Evolutionary conservation across 2,329 filamentous ascomycete genomes (phyloP), one percentile per base, ranked within the genome.

Genomic region (Cucurbitaria berberidis): DNA sequence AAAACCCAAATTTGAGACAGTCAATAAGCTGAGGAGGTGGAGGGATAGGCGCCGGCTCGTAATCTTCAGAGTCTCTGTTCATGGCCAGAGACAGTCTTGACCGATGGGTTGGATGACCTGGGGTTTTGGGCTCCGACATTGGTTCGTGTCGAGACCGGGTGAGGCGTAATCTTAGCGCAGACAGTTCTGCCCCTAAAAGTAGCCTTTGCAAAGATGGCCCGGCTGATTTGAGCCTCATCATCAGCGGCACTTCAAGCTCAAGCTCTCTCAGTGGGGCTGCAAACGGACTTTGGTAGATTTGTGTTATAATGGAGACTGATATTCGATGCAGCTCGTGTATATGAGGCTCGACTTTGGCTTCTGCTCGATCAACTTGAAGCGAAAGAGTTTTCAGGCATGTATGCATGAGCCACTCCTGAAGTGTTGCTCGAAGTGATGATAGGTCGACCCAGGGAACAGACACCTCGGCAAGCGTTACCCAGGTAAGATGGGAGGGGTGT

Each of bases 1-100:
- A 86, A 44, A 99, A 87, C 0, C 92, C 95, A 40, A 87, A 85
- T 55, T 91, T 87, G 11, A 99, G 81, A 68, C 91, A 96, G 57
- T 90, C 88, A n/a, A 95, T 82, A n/a, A 99, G 76, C 15, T 85
- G 78, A 2, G 89, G 86, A 18, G 90, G 89, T 3, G 87, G 84
- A 72, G 75, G 42, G 8, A 74, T 59, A 2, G 65, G 57, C 18
- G 75, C 73, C 41, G 77, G 59, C 10, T 70, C 60, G 5, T 72
- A 62, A 13, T 74, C 60, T 19, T 69, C 64, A 6, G 70, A 67
- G 9, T 68, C 61, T 50, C 69, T 65, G 30, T 61, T 69, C 27
- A 69, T 46, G 2, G 62, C 62, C 7, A 74, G 22, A 9, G 72
- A 74, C 26, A 74, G 45, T 24, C 71, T 64, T 15, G 71, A 65